phyloP scores from a whole-genome alignment of 2,329 filamentous ascomycete species.

The Diaporthe velutina region DNA sequence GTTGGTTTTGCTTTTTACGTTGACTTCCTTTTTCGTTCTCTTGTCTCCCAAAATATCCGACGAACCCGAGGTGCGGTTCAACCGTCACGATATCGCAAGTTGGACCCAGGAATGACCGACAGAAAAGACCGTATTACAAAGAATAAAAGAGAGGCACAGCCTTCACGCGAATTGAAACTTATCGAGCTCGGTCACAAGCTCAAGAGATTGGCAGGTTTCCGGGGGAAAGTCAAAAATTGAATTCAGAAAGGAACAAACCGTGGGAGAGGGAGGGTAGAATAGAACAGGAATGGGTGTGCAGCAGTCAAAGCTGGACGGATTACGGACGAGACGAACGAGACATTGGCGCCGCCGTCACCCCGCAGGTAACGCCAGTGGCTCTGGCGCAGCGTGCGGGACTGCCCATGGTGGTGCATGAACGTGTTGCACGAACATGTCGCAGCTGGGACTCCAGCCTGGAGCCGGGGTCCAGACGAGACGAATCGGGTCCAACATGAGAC shows the following conservation, averaged over 20 bases:
- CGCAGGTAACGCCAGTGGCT: background rate
- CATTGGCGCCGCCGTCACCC: conserved; percentile 20
- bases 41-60: background rate
- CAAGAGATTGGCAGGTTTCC: conserved; percentile 28
- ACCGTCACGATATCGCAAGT: conserved; percentile 19
- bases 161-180: conserved; percentile 30
- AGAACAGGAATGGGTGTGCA: conserved; percentile 1
- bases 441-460: conserved; percentile 20
- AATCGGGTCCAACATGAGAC: conserved; percentile 29
- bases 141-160: conserved; percentile 34
- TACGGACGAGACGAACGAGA: conserved; percentile 29
- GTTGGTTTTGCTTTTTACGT: background rate
- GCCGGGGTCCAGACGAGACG: conserved; percentile 27
- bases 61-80: conserved; percentile 25
- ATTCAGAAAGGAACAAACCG: conserved; percentile 2
- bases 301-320: conserved; percentile 1
- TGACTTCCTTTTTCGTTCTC: background rate
- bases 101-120: conserved; percentile 2
- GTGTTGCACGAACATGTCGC: conserved; percentile 30
- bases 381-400: background rate
- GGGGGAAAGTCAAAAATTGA: conserved; percentile 23
- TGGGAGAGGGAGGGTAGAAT: conserved; percentile 17
- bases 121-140: conserved; percentile 27
- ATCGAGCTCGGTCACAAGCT: conserved; percentile 15
- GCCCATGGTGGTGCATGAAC: conserved; percentile 14